Evolutionary conservation across 2,329 filamentous ascomycete genomes (phyloP), one percentile per base, ranked within the genome.

Genomic region (Hypocreales sp.): DNA sequence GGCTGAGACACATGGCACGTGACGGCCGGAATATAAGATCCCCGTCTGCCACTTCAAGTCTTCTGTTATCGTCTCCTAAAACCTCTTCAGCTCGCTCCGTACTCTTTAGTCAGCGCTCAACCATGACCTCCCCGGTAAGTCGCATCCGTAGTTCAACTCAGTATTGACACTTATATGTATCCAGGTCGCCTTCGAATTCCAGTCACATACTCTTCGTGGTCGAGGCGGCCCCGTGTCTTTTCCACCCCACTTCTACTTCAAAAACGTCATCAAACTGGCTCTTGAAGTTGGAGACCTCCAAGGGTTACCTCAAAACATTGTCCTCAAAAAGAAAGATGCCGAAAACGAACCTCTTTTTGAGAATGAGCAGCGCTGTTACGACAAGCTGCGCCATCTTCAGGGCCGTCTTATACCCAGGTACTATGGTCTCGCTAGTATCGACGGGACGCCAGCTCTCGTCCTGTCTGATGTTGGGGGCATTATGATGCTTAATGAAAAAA

Each of bases 381-480:
- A 24, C 8, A 24, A 24, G 23, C 15, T 24, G 20, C 24, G 14
- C 4, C 15, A 25, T 25, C 24, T 25, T 25, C 16, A 25, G 16
- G 24, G 24, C n/a, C 24, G 16, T 19, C 9, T 25, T 13, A 25
- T 25, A 13, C 24, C 24, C n/a, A n/a, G 11, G 11, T 25, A 25
- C 16, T 25, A 25, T 19, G 24, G 24, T 18, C 24, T 25, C 16
- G 24, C 24, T 19, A 19, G 16, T 19, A 13, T 25, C 9, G 24
- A 25, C n/a, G 24, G 24, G 16, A 25, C 24, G 24, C 16, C 24
- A 13, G 24, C 24, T 25, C 24, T 25, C 24, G 24, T 25, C 15
- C 16, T 25, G n/a, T 25, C 24, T 25, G 16, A 25, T 13, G n/a
- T 25, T 5, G 24, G 24, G n/a, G 24, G 24, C 7, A 25, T 25